Evolutionary conservation across 768 basidiomycete genomes (phyloP), one percentile per base, ranked within the genome.

Genomic region (Mycena haematopus): DNA sequence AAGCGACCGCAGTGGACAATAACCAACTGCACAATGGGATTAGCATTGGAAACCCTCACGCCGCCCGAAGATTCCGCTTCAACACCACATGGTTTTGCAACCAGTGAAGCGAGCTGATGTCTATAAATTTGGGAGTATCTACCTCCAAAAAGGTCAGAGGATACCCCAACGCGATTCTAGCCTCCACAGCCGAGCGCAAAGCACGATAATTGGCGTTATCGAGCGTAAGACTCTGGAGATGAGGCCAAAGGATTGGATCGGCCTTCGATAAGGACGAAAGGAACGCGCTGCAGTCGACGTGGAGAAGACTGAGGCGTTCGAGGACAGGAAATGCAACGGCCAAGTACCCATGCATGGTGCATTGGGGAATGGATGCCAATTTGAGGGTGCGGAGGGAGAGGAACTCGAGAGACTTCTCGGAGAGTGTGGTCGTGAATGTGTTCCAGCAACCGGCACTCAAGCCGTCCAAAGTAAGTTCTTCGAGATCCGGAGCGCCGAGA

Each of bases 311-410:
- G 29, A 63, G 62, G 10, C 38, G 22, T n/a, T 40, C 46, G 25
- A 63, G 51, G 0, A 56, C 51, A 6, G 62, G 62, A 33, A 58
- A 58, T 1, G 54, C 62, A 8, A 4, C 2, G 21, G 9, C n/a
- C n/a, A 63, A 19, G 29, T 45, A 5, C 7, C 2, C 29, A 17
- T 24, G 38, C 15, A 56, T 15, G 3, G 11, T 11, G 38, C 17
- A 14, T 1, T 8, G 5, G 40, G 1, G 25, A 24, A 62, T 38
- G 10, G n/a, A 56, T 2, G 29, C 29, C 14, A 63, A 21, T 6
- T 29, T 36, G 19, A 63, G 56, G 3, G 19, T 42, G n/a, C 46
- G 62, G 24, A 63, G 50, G 9, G 62, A 29, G n/a, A 50, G 62
- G 35, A 63, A 63, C 9, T 4, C 31, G 11, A 52, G 21, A 36